Conservation (phyloP, 305 asterid genomes). For the Salvia sclarea region DNA sequence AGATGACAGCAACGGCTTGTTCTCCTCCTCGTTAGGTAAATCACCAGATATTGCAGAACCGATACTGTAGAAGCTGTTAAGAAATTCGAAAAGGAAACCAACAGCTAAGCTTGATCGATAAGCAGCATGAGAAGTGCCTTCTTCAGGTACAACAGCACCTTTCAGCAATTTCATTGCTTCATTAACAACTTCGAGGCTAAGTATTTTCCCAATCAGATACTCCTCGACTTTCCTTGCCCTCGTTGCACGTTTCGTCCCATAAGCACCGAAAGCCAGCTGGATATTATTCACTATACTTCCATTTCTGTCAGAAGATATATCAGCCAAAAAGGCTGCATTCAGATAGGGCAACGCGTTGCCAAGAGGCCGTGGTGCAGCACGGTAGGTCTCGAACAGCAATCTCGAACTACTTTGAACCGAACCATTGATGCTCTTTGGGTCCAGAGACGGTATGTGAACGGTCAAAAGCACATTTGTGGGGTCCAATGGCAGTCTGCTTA, state of each 20-base stretch:
- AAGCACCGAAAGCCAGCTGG: slow-evolving; percentile 60
- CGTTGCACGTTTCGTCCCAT: slow-evolving; percentile 53
- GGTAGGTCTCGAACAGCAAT: slow-evolving; percentile 64
- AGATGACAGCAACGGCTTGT: slow-evolving; percentile 45
- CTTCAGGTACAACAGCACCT: slow-evolving; percentile 55
- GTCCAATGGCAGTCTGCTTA: slow-evolving; percentile 59
- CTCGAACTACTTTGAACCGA: slow-evolving; percentile 38
- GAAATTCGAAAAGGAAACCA: background rate
- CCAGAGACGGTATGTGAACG: slow-evolving; percentile 56
- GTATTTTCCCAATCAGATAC: slow-evolving; percentile 50
- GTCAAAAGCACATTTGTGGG: slow-evolving; percentile 56
- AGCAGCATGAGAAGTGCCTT: slow-evolving; percentile 62
- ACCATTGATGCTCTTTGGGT: slow-evolving; percentile 32
- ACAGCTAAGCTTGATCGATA: slow-evolving; percentile 78
- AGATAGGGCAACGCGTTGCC: slow-evolving; percentile 90
- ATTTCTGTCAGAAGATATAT: slow-evolving; percentile 41
- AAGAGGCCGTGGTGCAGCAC: slow-evolving; percentile 87
- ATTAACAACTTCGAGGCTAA: slow-evolving; percentile 41
- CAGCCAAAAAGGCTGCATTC: slow-evolving; percentile 86
- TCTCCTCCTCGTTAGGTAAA: too few species aligned
- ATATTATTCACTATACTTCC: slow-evolving; percentile 44
- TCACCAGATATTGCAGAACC: background rate
- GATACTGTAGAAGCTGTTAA: background rate
- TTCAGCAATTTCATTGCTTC: slow-evolving; percentile 64
- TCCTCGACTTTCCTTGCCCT: slow-evolving; percentile 62